Conservation (phyloP, 2,329 filamentous ascomycete species). For the Aspergillus candidus region DNA sequence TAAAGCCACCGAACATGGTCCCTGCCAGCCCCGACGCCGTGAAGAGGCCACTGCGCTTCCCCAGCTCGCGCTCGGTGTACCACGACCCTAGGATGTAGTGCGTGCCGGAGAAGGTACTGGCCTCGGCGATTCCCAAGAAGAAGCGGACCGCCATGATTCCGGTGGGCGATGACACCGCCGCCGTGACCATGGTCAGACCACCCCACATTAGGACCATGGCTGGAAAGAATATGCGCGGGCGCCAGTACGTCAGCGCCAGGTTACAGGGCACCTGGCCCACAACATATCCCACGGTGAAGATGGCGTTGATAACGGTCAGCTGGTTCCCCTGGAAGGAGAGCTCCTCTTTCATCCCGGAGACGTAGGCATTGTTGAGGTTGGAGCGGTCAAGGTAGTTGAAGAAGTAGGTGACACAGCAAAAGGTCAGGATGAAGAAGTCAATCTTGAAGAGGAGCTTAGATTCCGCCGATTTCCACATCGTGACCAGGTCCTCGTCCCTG, state of each 20-base stretch:
- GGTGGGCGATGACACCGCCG: conserved; percentile 23
- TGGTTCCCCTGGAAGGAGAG: conserved; percentile 27
- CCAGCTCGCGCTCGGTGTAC: conserved; percentile 39
- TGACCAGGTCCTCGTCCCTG: no score
- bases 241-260: conserved; percentile 22
- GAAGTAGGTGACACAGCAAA: conserved; percentile 45
- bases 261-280: conserved; percentile 21
- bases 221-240: conserved; percentile 23
- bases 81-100: conserved; percentile 39
- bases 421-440: conserved; percentile 45
- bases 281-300: conserved; percentile 23
- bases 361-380: conserved; percentile 46
- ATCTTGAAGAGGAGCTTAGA: conserved; percentile 46
- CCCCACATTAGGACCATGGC: conserved; percentile 28
- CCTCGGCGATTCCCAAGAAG: conserved; percentile 30
- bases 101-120: conserved; percentile 29
- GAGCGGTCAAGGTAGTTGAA: conserved; percentile 45
- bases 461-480: conserved; percentile 16
- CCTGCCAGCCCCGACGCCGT: conserved; percentile 29
- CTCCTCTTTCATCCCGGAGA: conserved; percentile 33
- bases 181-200: conserved; percentile 27
- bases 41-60: conserved; percentile 34
- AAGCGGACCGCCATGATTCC: conserved; percentile 34
- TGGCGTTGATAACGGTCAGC: conserved; percentile 20
- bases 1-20: conserved; percentile 33